Percentiles rank a stretch among this genome's conserved stretches.
phyloP scores from a whole-genome alignment of 2,329 filamentous ascomycete species.

The Aspergillus sp. region DNA sequence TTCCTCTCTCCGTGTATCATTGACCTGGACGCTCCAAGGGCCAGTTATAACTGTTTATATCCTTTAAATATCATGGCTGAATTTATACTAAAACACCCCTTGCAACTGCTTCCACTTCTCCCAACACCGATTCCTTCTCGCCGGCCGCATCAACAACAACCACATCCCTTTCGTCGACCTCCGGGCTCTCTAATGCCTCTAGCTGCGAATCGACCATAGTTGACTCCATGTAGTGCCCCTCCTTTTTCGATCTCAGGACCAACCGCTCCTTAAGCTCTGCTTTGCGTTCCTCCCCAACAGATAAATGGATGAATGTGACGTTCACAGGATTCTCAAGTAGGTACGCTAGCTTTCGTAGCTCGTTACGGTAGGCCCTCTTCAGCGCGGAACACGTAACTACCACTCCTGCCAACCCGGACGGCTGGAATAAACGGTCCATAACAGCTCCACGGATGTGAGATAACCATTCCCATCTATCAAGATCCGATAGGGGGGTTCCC shows the following conservation, averaged over 20 bases:
- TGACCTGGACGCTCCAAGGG: too few relatives aligned
- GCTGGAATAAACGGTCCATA: slow-evolving; percentile 18
- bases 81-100: background rate
- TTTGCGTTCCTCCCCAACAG: slow-evolving; percentile 3
- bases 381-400: slow-evolving; percentile 56
- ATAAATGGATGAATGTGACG: slow-evolving; percentile 43
- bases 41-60: too few relatives aligned
- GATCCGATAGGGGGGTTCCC: slow-evolving; percentile 51
- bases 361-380: slow-evolving; percentile 55
- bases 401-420: slow-evolving; percentile 28
- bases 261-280: slow-evolving; percentile 48
- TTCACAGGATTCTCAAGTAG: slow-evolving; percentile 21
- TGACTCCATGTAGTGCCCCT: slow-evolving; percentile 56
- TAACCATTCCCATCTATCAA: slow-evolving; percentile 57
- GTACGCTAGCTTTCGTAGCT: slow-evolving; percentile 45
- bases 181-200: slow-evolving; percentile 49
- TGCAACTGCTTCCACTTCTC: slow-evolving; percentile 5
- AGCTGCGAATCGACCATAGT: slow-evolving; percentile 55
- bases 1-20: too few relatives aligned
- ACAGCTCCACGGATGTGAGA: slow-evolving; percentile 23
- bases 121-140: background rate
- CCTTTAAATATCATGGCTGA: too few relatives aligned
- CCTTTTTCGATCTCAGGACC: slow-evolving; percentile 30
- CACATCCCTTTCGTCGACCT: slow-evolving; percentile 35
- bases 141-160: slow-evolving; percentile 16